These are phyloP conservation scores for Jamesozyma gamospora DNA, from an alignment of 805 yeast species.

Conservation along the genomic window DNA sequence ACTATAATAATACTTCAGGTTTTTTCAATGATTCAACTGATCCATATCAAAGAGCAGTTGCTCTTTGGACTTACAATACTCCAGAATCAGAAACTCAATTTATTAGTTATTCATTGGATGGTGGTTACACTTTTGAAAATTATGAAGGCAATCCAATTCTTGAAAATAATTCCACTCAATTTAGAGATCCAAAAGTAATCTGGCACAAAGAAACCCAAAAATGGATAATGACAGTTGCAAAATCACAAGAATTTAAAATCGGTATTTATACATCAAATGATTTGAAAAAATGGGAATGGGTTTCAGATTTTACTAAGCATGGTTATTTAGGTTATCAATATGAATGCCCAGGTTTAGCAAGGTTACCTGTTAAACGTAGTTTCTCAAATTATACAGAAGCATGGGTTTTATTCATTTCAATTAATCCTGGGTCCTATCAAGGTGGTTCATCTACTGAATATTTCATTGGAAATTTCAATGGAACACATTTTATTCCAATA, in stretches of 20 bases:
- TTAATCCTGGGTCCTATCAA: neutral
- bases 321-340: constrained; percentile 1
- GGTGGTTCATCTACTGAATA: constrained; percentile 1
- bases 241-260: constrained; percentile 1
- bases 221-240: constrained; percentile 2
- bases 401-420: constrained; percentile 1
- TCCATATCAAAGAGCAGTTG: constrained; percentile 2
- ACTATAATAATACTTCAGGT: constrained; percentile 1
- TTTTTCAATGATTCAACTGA: neutral
- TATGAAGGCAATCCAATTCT: neutral
- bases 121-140: neutral
- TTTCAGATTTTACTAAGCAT: neutral
- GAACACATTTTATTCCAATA: neutral
- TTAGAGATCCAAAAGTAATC: constrained; percentile 2
- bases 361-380: neutral
- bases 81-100: constrained; percentile 1
- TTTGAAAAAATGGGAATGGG: neutral
- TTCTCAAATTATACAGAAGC: neutral
- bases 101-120: constrained; percentile 1
- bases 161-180: neutral
- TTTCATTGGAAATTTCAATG: constrained; percentile 1
- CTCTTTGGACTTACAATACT: constrained; percentile 2
- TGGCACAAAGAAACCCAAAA: constrained; percentile 1
- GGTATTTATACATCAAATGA: constrained; percentile 1
- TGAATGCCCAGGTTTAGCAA: constrained; percentile 1